Conservation (phyloP, 2,329 filamentous ascomycete genomes). For the Stemphylium lycopersici region DNA sequence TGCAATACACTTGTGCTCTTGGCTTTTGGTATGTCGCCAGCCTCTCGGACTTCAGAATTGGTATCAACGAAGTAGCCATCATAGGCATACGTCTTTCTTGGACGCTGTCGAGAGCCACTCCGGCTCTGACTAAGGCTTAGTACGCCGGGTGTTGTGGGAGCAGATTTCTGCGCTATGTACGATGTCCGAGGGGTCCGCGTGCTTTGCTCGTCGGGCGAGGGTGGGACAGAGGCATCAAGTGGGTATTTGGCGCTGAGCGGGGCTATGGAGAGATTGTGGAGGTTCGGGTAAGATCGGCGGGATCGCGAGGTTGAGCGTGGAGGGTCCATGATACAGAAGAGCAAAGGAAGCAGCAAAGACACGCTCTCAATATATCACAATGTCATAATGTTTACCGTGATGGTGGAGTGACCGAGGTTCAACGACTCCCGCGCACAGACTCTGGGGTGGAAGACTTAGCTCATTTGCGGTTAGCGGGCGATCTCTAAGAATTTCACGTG, state of each 20-base stretch:
- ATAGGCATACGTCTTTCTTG: slow-evolving; percentile 41
- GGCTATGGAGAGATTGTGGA: slow-evolving; percentile 66
- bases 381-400: slow-evolving; percentile 7
- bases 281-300: slow-evolving; percentile 64
- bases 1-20: slow-evolving; percentile 54
- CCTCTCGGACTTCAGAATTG: slow-evolving; percentile 29
- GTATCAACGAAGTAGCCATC: slow-evolving; percentile 42
- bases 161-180: slow-evolving; percentile 57
- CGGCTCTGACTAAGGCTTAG: slow-evolving; percentile 51
- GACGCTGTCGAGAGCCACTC: slow-evolving; percentile 45
- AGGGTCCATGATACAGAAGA: slow-evolving; percentile 28
- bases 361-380: background rate
- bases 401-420: slow-evolving; percentile 37
- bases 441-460: slow-evolving; percentile 25
- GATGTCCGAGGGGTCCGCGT: slow-evolving; percentile 47
- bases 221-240: slow-evolving; percentile 52
- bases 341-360: background rate
- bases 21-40: slow-evolving; percentile 52
- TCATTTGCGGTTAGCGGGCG: slow-evolving; percentile 21
- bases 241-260: slow-evolving; percentile 63
- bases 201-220: slow-evolving; percentile 35
- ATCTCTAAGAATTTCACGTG: slow-evolving; percentile 28
- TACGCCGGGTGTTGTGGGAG: slow-evolving; percentile 57
- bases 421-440: slow-evolving; percentile 23
- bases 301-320: slow-evolving; percentile 34